Base-by-base conservation (phyloP, 495 filamentous ascomycete species). In the Choiromyces venosus region DNA sequence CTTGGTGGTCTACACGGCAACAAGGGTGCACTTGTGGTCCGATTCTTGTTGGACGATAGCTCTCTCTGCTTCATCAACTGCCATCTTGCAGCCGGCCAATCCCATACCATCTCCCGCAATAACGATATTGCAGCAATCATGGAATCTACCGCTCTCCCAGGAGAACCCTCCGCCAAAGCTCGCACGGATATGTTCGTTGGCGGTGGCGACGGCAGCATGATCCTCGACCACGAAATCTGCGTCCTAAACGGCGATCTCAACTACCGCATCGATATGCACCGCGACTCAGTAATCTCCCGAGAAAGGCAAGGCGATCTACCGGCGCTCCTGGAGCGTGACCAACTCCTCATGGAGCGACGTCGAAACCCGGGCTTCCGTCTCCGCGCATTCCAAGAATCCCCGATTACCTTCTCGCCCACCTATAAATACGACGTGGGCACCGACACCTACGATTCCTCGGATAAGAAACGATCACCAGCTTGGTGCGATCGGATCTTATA, bases 391-490 rank as follows among this genome's bases (percentile, higher is more conserved):
- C 88, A 89, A 25, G 95, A 99, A 83, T 85, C 88, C 18, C 90
- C 89, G 0, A 97, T 99, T 79, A 90, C 89, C 0, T 99, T 99
- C 81, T 90, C 92, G 21, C 95, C 95, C 10, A 99, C 95, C 2
- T 99, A 99, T 84, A 99, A 99, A 82, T 99, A 98, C 82, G 95
- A 99, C 79, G 92, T 97, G 1, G 94, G 93, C 18, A 95, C 92
- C 12, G 93, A 97, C 81, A 90, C 89, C 37, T 99, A 99, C 81
- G 95, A 99, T 80, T 90, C 91, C 3, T 93, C 90, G 73, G 95
- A 99, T 80, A 99, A 99, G 86, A 92, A 93, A 81, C 88, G 95
- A 5, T 89, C 92, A n/a, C 95, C 95, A 1, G 95, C 95, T 12
- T 99, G 95, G 95, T 99, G 95, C 81, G 95, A 99, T 85, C 88